Conservation (phyloP, 148 eudicot species). For the Spergularia marina region DNA sequence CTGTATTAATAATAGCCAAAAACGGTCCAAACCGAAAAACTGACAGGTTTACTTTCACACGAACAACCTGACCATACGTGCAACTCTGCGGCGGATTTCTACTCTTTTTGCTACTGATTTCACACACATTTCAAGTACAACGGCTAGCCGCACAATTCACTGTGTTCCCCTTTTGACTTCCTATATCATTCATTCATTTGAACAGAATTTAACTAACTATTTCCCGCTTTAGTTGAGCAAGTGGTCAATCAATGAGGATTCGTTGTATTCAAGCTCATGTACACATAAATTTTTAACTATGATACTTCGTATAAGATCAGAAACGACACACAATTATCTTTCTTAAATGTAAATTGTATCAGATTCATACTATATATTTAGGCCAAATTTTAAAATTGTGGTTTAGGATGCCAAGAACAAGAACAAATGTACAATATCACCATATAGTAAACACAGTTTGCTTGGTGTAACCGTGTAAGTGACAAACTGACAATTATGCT, state of each 20-base stretch:
- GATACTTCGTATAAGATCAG: too few species aligned
- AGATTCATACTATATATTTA: too few species aligned
- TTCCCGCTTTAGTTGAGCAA: not conserved
- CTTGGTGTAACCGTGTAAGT: too few species aligned
- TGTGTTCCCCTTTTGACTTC: slow-evolving; percentile 5
- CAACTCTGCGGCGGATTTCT: not conserved
- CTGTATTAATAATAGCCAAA: slow-evolving; percentile 9
- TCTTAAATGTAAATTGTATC: too few species aligned
- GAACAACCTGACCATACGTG: slow-evolving; percentile 25
- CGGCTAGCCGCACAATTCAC: slow-evolving; percentile 16
- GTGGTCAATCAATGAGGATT: not conserved
- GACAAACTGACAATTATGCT: too few species aligned
- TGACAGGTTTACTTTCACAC: slow-evolving; percentile 20
- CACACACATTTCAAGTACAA: slow-evolving; percentile 16
- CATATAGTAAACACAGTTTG: too few species aligned
- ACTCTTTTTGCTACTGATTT: slow-evolving; percentile 14
- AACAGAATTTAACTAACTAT: not conserved
- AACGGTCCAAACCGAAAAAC: slow-evolving; percentile 36
- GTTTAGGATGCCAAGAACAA: too few species aligned
- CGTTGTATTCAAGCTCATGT: too few species aligned
- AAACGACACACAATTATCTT: too few species aligned
- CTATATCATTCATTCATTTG: not conserved
- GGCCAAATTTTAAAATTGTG: too few species aligned
- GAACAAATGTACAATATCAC: too few species aligned
- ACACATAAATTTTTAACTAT: too few species aligned